Percentiles rank a stretch among this genome's conserved stretches.
These are phyloP conservation scores for Plasmodium relictum DNA, from an alignment of 169 alveolate species.

Conservation along the genomic window DNA sequence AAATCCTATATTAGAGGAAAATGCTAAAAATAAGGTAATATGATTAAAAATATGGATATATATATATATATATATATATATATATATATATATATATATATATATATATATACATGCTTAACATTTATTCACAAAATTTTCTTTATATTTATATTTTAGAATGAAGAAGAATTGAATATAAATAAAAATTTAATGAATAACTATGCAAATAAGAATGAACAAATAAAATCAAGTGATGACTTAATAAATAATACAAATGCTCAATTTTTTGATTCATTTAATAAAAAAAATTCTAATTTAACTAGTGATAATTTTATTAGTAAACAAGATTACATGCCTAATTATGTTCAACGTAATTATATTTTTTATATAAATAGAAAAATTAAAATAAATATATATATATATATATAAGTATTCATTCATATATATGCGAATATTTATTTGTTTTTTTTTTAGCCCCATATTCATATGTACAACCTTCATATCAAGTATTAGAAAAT, in stretches of 20 bases:
- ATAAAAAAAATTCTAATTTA: neutral
- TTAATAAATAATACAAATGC: slow-evolving; percentile 1
- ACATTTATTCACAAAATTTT: too few relatives aligned
- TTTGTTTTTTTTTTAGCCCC: slow-evolving; percentile 14
- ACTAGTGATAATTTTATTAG: slow-evolving; percentile 3
- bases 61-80: neutral
- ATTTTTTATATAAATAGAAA: neutral
- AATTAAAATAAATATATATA: neutral
- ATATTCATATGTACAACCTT: slow-evolving; percentile 20
- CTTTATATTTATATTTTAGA: slow-evolving; percentile 1
- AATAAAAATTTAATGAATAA: slow-evolving; percentile 1
- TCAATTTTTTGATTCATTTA: neutral
- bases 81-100: neutral
- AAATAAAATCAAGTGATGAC: neutral
- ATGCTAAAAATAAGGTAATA: neutral
- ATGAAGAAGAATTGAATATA: slow-evolving; percentile 30
- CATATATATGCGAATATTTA: neutral
- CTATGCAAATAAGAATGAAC: slow-evolving; percentile 10
- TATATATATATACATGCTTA: neutral
- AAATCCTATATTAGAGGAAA: neutral
- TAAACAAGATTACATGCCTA: slow-evolving; percentile 3
- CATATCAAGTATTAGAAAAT: slow-evolving; percentile 24
- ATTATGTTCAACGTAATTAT: slow-evolving; percentile 34
- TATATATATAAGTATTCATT: neutral
- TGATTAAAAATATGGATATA: neutral